Conservation (phyloP, 352 stramenopile genomes). For the Phytopythium helicoides region DNA sequence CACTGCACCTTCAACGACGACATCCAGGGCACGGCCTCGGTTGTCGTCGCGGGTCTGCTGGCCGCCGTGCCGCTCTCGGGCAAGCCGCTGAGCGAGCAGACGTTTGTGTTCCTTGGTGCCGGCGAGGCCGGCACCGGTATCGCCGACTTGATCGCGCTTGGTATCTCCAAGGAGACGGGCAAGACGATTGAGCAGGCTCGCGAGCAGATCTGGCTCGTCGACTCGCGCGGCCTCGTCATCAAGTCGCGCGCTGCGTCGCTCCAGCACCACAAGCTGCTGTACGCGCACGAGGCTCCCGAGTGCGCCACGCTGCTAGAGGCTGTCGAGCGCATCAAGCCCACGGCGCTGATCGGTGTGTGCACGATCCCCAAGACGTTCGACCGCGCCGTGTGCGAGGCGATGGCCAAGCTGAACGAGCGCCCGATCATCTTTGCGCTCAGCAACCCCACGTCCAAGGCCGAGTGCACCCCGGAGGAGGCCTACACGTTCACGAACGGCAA, state of each 20-base stretch:
- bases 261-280: conserved; percentile 89
- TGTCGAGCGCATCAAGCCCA: conserved; percentile 88
- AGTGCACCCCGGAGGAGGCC: conserved; percentile 96
- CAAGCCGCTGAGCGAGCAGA: conserved; percentile 89
- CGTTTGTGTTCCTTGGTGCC: conserved; percentile 95
- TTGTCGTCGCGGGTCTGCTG: conserved; percentile 77
- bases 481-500: conserved; percentile 96
- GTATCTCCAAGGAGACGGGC: conserved; percentile 87
- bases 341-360: conserved; percentile 94
- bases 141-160: conserved; percentile 90
- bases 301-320: conserved; percentile 68
- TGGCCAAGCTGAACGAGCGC: conserved; percentile 80
- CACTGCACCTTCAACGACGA: conserved; percentile 96
- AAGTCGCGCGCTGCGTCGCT: conserved; percentile 71
- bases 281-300: conserved; percentile 76
- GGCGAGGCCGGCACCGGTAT: conserved; percentile 95
- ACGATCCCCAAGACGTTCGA: conserved; percentile 91
- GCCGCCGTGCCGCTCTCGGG: conserved; percentile 69
- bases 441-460: conserved; percentile 95
- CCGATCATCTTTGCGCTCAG: conserved; percentile 97
- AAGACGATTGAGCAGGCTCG: conserved; percentile 87
- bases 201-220: conserved; percentile 91
- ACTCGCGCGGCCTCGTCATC: conserved; percentile 89
- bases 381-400: conserved; percentile 85
- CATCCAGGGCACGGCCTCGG: conserved; percentile 91